A percentile compares a stretch with the other conserved stretches of the same genome.
These are phyloP conservation scores for Penicillium turbatum DNA, from an alignment of 495 filamentous ascomycete genomes.

Conservation along the genomic window DNA sequence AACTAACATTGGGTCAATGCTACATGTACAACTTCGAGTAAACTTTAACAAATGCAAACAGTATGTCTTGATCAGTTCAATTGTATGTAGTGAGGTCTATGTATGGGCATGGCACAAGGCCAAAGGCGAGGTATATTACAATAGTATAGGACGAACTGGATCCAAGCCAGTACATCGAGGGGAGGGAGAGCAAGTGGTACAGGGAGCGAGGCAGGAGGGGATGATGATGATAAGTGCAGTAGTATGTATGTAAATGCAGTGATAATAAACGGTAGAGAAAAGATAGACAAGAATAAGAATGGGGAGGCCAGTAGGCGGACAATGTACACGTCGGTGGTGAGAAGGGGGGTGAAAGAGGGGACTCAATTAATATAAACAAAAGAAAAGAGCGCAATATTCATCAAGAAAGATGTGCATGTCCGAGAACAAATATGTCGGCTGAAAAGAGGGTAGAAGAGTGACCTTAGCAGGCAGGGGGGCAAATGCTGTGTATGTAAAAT, in stretches of 20 bases:
- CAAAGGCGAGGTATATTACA: conserved; percentile 40
- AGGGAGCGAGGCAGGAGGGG: conserved; percentile 8
- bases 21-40: too few relatives aligned
- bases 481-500: conserved; percentile 16
- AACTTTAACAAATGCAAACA: background rate
- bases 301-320: conserved; percentile 11
- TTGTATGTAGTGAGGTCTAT: conserved; percentile 19
- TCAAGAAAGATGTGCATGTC: conserved; percentile 12
- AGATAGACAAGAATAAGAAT: conserved; percentile 13
- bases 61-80: background rate
- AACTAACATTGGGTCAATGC: too few relatives aligned
- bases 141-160: conserved; percentile 24
- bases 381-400: conserved; percentile 28
- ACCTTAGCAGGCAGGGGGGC: conserved; percentile 16
- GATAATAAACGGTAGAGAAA: conserved; percentile 16
- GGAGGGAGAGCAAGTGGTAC: conserved; percentile 6
- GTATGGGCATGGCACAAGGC: conserved; percentile 23
- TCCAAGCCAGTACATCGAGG: conserved; percentile 21
- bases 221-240: conserved; percentile 7
- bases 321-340: conserved; percentile 24
- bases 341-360: background rate
- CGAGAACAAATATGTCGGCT: conserved; percentile 21
- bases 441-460: conserved; percentile 9
- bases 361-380: conserved; percentile 30
- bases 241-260: conserved; percentile 23